Conservation (phyloP, 106 monocot species). For the Dendrobium huoshanense region DNA sequence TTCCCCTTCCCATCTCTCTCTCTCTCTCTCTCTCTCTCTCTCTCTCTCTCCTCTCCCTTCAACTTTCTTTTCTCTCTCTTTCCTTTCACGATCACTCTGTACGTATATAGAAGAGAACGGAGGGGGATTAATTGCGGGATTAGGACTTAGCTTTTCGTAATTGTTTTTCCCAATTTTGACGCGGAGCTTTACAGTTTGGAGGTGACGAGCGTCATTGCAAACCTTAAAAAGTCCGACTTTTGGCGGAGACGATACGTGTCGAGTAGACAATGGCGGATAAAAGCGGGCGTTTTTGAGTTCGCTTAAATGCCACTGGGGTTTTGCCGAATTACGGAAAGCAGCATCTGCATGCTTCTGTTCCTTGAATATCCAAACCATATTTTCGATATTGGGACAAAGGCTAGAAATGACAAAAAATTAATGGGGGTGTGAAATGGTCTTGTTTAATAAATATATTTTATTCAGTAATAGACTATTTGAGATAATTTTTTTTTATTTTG, state of each 20-base stretch:
- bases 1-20: slow-evolving; percentile 6
- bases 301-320: neutral
- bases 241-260: neutral
- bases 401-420: neutral
- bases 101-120: neutral
- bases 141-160: neutral
- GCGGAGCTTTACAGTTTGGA: neutral
- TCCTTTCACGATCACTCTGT: neutral
- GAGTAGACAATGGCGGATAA: neutral
- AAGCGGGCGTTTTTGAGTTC: neutral
- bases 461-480: no score
- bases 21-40: neutral
- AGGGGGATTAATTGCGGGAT: neutral
- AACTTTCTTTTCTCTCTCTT: neutral
- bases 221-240: slow-evolving; percentile 1
- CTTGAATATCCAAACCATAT: neutral
- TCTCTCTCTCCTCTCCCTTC: neutral
- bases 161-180: neutral
- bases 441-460: no score
- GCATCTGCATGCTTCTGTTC: slow-evolving; percentile 4
- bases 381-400: neutral
- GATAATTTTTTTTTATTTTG: no score
- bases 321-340: neutral
- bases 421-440: no score
- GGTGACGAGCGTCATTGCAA: neutral